Evolutionary conservation across 192 early-diverging fungal genomes (phyloP).

Genomic region (Mortierella claussenii): DNA sequence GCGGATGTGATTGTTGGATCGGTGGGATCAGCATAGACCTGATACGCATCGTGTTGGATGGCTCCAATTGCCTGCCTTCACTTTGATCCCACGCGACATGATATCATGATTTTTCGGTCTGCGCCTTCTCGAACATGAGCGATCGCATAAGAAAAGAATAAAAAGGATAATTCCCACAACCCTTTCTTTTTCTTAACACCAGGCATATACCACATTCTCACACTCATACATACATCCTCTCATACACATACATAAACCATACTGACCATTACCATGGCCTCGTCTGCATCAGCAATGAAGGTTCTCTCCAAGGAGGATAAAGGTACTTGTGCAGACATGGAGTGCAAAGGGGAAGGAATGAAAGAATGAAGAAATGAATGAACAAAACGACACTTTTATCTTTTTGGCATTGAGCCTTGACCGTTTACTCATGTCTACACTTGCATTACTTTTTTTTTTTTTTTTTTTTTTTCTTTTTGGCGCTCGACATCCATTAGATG

Average conservation of each 20-base stretch:
- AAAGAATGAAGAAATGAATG: neutral
- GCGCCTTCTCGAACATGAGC: no score
- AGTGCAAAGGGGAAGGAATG: neutral
- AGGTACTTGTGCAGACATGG: no score
- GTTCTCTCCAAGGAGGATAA: constrained; percentile 19
- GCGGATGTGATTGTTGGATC: constrained; percentile 74
- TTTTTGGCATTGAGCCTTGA: neutral
- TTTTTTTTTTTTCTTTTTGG: no score
- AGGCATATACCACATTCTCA: neutral
- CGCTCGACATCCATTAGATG: no score
- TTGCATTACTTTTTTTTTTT: neutral
- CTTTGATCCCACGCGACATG: neutral
- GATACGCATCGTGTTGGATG: neutral
- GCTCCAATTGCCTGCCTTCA: neutral
- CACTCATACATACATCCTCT: neutral
- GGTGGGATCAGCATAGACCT: constrained; percentile 11
- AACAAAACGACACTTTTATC: neutral
- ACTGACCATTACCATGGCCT: no score
- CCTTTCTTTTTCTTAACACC: neutral
- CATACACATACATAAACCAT: constrained; percentile 2
- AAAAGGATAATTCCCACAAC: no score
- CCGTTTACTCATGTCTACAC: neutral
- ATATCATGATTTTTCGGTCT: neutral
- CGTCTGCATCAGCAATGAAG: constrained; percentile 5
- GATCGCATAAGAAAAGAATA: no score